Evolutionary conservation across 805 yeast genomes (phyloP).

Genomic region (Myxozyma melibiosi): DNA sequence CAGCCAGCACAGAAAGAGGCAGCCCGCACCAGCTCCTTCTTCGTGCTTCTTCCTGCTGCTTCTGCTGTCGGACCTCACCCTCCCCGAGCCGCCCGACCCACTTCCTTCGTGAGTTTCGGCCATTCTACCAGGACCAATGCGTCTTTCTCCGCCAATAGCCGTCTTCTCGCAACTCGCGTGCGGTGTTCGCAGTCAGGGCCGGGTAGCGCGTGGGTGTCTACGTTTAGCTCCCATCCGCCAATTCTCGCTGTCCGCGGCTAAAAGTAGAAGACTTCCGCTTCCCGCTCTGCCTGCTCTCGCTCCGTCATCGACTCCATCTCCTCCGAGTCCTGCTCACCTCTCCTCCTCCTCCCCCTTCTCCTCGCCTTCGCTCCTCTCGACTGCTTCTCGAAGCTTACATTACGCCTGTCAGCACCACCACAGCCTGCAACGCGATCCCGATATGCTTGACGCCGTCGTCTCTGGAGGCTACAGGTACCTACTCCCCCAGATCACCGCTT

Average conservation of each 20-base stretch:
- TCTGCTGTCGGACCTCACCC: too few relatives aligned
- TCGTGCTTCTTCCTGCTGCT: too few relatives aligned
- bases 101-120: too few relatives aligned
- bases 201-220: conserved; percentile 18
- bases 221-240: conserved; percentile 6
- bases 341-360: not conserved
- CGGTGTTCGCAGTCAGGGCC: conserved; percentile 9
- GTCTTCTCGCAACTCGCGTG: not conserved
- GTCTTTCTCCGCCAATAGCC: conserved; percentile 2
- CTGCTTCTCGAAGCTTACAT: conserved; percentile 7
- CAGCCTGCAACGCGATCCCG: conserved; percentile 15
- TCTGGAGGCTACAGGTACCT: conserved; percentile 27
- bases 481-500: not conserved
- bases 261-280: conserved; percentile 2
- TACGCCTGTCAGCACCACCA: conserved; percentile 26
- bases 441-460: conserved; percentile 29
- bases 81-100: too few relatives aligned
- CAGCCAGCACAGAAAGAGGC: too few relatives aligned
- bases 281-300: not conserved
- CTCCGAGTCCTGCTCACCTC: not conserved
- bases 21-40: too few relatives aligned
- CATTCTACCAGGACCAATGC: not conserved
- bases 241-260: not conserved
- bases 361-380: not conserved
- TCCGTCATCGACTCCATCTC: too few relatives aligned